A percentile compares a stretch with the other conserved stretches of the same genome.
Evolutionary conservation across 2,329 filamentous ascomycete genomes (phyloP).

Genomic region (Fusarium burgessii): DNA sequence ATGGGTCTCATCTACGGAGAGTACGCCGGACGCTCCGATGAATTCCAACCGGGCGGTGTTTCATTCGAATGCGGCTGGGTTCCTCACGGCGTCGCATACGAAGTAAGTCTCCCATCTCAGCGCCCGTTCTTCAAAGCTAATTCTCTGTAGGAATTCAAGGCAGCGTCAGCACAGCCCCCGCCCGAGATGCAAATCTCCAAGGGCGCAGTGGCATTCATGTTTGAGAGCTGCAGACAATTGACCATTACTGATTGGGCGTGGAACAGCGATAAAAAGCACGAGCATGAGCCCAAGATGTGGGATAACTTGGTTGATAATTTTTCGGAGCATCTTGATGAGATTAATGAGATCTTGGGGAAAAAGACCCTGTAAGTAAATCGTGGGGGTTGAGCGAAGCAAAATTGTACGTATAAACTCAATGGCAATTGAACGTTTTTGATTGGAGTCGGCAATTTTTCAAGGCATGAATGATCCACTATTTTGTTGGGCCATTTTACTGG

Average conservation of each 20-base stretch:
- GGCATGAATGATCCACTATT: not conserved
- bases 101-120: not conserved
- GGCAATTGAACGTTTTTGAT: not conserved
- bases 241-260: conserved; percentile 44
- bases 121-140: not conserved
- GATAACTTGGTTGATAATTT: conserved; percentile 43
- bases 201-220: conserved; percentile 43
- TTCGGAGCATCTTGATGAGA: conserved; percentile 37
- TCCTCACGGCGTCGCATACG: conserved; percentile 38
- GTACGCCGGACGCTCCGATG: conserved; percentile 45
- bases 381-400: not conserved
- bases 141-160: conserved; percentile 30
- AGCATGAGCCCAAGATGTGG: conserved; percentile 46
- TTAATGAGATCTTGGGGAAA: conserved; percentile 31
- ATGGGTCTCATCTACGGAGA: conserved; percentile 63
- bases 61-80: conserved; percentile 35
- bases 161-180: conserved; percentile 34
- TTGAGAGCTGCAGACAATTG: conserved; percentile 43
- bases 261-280: conserved; percentile 44
- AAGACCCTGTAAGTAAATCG: not conserved
- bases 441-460: not conserved
- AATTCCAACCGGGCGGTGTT: conserved; percentile 35
- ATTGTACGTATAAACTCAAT: not conserved
- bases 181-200: conserved; percentile 42
- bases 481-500: not conserved